Percentiles rank a stretch among this genome's conserved stretches.
These are phyloP conservation scores for Colletotrichum eremochloae DNA, from an alignment of 2,329 filamentous ascomycete genomes.

Conservation along the genomic window DNA sequence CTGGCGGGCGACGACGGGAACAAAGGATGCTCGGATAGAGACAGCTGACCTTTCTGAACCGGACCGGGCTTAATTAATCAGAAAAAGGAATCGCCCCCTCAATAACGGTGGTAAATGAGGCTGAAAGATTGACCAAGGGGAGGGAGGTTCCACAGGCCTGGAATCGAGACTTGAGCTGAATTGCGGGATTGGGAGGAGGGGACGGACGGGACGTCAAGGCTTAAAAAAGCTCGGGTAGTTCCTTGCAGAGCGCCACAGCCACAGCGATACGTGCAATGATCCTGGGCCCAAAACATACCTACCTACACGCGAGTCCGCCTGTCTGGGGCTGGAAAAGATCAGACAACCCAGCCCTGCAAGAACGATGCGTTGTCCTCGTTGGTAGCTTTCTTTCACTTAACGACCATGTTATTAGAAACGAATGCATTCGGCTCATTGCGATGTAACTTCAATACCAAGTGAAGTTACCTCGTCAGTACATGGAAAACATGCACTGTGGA, in stretches of 20 bases:
- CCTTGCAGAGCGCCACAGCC: constrained; percentile 37
- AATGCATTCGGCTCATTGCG: background rate
- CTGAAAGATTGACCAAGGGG: constrained; percentile 28
- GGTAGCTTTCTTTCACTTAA: background rate
- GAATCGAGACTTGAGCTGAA: constrained; percentile 28
- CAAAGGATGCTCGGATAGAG: constrained; percentile 36
- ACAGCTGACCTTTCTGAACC: constrained; percentile 20
- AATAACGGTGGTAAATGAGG: constrained; percentile 32
- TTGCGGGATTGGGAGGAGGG: constrained; percentile 14
- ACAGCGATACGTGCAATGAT: constrained; percentile 18
- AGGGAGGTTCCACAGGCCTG: constrained; percentile 34
- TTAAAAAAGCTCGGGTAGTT: constrained; percentile 25
- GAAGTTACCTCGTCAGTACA: background rate
- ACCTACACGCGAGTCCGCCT: constrained; percentile 11
- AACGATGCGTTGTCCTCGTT: background rate
- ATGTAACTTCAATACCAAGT: background rate
- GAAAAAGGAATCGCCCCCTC: constrained; percentile 35
- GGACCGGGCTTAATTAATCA: constrained; percentile 24
- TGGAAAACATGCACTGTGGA: background rate
- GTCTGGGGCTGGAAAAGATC: constrained; percentile 1
- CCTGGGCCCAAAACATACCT: constrained; percentile 28
- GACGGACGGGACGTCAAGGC: background rate
- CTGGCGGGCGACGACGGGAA: constrained; percentile 24
- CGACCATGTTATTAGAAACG: background rate
- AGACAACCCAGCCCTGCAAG: background rate